Evolutionary conservation across 495 filamentous ascomycete genomes (phyloP), one percentile per base, ranked within the genome.

Genomic region (Aspergillus coremiiformis): DNA sequence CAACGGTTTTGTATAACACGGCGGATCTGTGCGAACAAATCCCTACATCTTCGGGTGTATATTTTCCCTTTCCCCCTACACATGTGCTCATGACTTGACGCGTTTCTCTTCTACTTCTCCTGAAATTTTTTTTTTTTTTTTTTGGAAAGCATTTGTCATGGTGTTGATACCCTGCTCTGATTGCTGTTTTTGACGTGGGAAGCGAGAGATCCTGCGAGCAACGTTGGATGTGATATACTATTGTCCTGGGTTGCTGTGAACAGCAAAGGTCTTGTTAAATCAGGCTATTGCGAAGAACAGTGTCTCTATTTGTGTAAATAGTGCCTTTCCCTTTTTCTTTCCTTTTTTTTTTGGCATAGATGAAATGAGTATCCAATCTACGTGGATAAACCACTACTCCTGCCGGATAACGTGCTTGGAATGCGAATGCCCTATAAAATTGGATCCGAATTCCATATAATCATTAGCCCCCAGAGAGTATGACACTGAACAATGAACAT

Each of bases 161-260:
- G 71, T 76, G 68, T 74, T 73, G 73, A 74, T 76, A 74, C 71
- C 71, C 73, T 71, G 60, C 49, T 58, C 53, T 58, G 55, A 55
- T 55, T 56, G 50, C 49, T 60, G 41, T 58, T 60, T 60, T 58
- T 58, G 47, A 32, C 44, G 30, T 51, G 41, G 26, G 48, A 47
- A 35, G 20, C 51, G 37, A 45, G 37, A 43, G 44, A 39, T 50
- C 49, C 39, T 51, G 42, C 44, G 39, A 45, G 47, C 45, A 57
- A 54, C 37, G 35, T 42, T 50, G 42, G 55, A 47, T 43, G 47
- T 49, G 50, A 44, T 41, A 17, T 45, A 35, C 12, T 32, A 47
- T n/a, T 26, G 20, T 33, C 39, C 21, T 42, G 19, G 15, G 15
- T 21, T 52, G 35, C 20, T 43, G 27, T 15, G 49, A 41, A 50